A percentile compares a stretch with the other conserved stretches of the same genome.
Conservation (phyloP, 495 filamentous ascomycete genomes). For the Lindgomyces ingoldianus region DNA sequence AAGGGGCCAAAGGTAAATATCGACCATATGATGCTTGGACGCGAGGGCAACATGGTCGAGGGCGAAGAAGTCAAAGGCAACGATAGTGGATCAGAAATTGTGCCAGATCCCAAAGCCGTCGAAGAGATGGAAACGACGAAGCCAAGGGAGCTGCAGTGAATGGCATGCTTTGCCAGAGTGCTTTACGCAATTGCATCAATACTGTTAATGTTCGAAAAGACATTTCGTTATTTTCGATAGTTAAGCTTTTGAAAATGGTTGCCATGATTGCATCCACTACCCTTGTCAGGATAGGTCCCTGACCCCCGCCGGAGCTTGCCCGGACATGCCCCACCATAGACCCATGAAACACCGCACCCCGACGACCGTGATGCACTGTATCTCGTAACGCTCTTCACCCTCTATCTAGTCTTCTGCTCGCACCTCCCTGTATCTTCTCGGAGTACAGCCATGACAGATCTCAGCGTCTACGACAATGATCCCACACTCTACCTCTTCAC, state of each 20-base stretch:
- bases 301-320: too few species aligned
- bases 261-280: too few species aligned
- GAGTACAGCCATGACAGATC: slow-evolving; percentile 41
- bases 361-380: not conserved
- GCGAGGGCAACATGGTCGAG: slow-evolving; percentile 37
- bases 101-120: not conserved
- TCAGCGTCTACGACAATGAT: slow-evolving; percentile 68
- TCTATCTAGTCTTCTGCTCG: not conserved
- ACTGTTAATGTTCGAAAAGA: too few species aligned
- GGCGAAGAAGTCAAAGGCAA: slow-evolving; percentile 33
- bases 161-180: too few species aligned
- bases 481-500: slow-evolving; percentile 89
- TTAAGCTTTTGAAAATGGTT: too few species aligned
- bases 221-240: too few species aligned
- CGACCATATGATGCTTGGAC: slow-evolving; percentile 49
- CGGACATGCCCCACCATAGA: not conserved
- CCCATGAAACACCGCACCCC: not conserved
- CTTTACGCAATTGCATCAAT: too few species aligned
- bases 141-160: too few species aligned
- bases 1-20: slow-evolving; percentile 72
- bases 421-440: not conserved
- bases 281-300: too few species aligned
- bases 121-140: slow-evolving; percentile 5
- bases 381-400: not conserved
- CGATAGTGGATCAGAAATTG: slow-evolving; percentile 21